phyloP scores from a whole-genome alignment of 352 stramenopile genomes.

The Pythium dissotocum region DNA sequence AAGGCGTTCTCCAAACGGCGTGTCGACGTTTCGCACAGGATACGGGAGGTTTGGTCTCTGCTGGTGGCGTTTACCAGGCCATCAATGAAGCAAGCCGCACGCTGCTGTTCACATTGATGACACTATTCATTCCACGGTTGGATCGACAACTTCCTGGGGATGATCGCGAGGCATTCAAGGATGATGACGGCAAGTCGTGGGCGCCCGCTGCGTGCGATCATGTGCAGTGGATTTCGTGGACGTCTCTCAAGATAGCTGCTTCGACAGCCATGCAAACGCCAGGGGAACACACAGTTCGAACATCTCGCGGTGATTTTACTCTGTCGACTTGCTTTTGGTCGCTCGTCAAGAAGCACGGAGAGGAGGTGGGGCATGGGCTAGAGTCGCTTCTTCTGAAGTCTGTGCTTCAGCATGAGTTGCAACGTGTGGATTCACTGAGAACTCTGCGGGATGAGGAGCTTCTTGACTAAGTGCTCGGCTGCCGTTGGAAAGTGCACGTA shows the following conservation, averaged over 20 bases:
- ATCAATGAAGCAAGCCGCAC: not conserved
- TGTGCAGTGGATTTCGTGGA: too few relatives aligned
- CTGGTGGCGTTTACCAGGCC: not conserved
- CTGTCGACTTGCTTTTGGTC: slow-evolving; percentile 1
- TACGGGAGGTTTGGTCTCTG: not conserved
- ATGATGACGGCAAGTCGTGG: too few relatives aligned
- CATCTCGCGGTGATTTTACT: not conserved
- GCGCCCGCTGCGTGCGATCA: too few relatives aligned
- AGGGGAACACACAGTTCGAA: not conserved
- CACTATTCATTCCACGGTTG: too few relatives aligned
- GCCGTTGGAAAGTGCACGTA: slow-evolving; percentile 14
- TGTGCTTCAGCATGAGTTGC: slow-evolving; percentile 14
- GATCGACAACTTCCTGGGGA: too few relatives aligned
- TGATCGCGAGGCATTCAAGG: too few relatives aligned
- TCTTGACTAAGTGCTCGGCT: not conserved
- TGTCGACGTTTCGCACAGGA: not conserved
- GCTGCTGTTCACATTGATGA: too few relatives aligned
- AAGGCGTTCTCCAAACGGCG: not conserved
- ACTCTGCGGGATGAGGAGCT: not conserved
- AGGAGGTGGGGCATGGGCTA: not conserved
- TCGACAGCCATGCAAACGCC: too few relatives aligned
- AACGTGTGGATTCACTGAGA: not conserved
- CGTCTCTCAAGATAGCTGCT: too few relatives aligned
- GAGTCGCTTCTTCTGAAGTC: not conserved
- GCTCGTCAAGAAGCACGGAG: not conserved